Conservation (phyloP, 228 moss, liverwort and hornwort genomes). For the Sphagnum fallax region DNA sequence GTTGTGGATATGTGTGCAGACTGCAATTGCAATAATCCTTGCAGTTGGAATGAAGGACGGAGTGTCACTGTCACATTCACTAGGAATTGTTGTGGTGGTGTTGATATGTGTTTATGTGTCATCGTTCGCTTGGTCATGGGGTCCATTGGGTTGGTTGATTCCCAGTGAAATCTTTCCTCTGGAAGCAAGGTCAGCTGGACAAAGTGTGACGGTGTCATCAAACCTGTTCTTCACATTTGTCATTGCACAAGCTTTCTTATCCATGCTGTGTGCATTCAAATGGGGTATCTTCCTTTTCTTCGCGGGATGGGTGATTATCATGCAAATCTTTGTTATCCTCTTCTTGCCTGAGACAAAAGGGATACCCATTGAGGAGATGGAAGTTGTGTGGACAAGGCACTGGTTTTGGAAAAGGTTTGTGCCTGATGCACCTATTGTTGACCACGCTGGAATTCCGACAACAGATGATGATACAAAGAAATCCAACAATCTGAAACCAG, state of each 20-base stretch:
- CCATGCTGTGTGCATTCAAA: conserved; percentile 25
- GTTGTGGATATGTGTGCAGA: conserved; percentile 5
- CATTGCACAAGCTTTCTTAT: conserved; percentile 28
- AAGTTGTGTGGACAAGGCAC: conserved; percentile 46
- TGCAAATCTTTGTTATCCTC: conserved; percentile 16
- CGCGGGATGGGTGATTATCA: conserved; percentile 19
- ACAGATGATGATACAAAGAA: too few relatives aligned
- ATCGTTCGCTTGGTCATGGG: conserved; percentile 47
- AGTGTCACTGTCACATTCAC: conserved; percentile 7
- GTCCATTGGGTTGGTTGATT: conserved; percentile 35
- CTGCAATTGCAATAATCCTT: conserved; percentile 16
- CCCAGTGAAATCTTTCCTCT: conserved; percentile 35
- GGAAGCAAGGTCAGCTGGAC: conserved; percentile 41
- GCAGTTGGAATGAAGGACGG: conserved; percentile 1
- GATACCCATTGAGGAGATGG: conserved; percentile 43
- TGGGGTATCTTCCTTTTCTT: conserved; percentile 47
- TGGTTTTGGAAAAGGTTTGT: conserved; percentile 54
- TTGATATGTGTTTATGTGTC: conserved; percentile 31
- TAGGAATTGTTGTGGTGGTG: conserved; percentile 14
- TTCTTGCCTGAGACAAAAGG: conserved; percentile 36
- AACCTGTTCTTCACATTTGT: conserved; percentile 50
- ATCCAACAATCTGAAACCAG: too few relatives aligned
- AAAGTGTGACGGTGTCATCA: conserved; percentile 21
- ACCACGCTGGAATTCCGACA: neutral
- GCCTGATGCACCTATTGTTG: neutral